These are phyloP conservation scores for Prunus armeniaca DNA, from an alignment of 306 rosid genomes.

Conservation along the genomic window DNA sequence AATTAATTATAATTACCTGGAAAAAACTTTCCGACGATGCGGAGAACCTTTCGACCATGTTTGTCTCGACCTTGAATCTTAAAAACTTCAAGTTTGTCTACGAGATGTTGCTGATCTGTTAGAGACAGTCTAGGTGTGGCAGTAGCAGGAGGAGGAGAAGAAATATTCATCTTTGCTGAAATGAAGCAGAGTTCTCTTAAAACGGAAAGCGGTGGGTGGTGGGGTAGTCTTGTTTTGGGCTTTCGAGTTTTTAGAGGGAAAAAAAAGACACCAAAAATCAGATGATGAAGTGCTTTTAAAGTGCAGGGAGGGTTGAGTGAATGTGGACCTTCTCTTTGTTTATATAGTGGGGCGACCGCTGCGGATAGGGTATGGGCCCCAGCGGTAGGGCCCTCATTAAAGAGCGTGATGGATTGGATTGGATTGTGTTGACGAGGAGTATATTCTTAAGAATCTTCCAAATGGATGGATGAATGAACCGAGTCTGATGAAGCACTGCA, in stretches of 20 bases:
- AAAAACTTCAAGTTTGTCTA: slow-evolving; percentile 29
- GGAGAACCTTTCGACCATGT: slow-evolving; percentile 27
- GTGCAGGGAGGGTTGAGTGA: not conserved
- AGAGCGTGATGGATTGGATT: not conserved
- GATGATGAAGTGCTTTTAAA: not conserved
- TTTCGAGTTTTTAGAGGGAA: not conserved
- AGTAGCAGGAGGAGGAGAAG: not conserved
- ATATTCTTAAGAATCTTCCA: slow-evolving; percentile 15
- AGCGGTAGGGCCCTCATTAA: not conserved
- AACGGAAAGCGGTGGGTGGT: not conserved
- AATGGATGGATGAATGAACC: not conserved
- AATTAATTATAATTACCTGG: slow-evolving; percentile 26
- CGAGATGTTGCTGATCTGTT: slow-evolving; percentile 11
- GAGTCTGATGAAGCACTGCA: not conserved
- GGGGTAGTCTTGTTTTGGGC: not conserved
- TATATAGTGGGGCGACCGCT: not conserved
- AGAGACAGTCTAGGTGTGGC: slow-evolving; percentile 10
- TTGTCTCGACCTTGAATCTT: slow-evolving; percentile 40
- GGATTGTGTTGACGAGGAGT: not conserved
- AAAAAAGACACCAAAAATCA: no score
- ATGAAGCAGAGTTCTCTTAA: not conserved
- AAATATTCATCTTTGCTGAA: not conserved
- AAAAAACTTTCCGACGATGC: slow-evolving; percentile 34
- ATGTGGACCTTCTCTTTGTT: not conserved
- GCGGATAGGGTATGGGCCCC: not conserved